Evolutionary conservation across 768 basidiomycete species (phyloP).

Genomic region (Lentinula aciculospora): DNA sequence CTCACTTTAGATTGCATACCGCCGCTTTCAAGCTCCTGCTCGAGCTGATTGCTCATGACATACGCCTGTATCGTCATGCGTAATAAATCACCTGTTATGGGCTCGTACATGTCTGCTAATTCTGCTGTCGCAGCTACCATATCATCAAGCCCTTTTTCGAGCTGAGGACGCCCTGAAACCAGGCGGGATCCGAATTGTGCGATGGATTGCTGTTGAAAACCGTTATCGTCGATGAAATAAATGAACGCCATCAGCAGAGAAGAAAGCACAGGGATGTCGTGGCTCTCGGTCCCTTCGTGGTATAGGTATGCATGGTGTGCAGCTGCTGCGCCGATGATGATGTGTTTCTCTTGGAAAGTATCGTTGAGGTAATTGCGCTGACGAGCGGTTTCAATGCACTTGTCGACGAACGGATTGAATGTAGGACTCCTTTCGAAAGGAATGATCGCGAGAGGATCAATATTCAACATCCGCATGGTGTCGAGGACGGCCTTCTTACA

Average conservation of each 20-base stretch:
- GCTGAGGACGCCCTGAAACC: background rate
- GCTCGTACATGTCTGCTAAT: background rate
- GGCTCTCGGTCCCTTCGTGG: background rate
- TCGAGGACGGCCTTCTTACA: slow-evolving; percentile 9
- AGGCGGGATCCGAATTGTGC: background rate
- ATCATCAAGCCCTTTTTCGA: slow-evolving; percentile 1
- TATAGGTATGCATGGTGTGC: background rate
- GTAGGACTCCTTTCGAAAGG: slow-evolving; percentile 10
- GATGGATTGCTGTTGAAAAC: background rate
- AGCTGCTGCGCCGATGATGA: background rate
- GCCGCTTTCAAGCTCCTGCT: background rate
- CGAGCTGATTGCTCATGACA: slow-evolving; percentile 10
- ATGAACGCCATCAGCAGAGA: background rate
- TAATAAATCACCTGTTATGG: slow-evolving; percentile 6
- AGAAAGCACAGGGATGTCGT: background rate
- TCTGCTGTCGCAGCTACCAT: background rate
- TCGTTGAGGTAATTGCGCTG: slow-evolving; percentile 4
- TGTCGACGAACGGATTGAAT: slow-evolving; percentile 3
- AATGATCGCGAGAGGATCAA: slow-evolving; percentile 5
- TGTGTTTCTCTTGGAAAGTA: slow-evolving; percentile 7
- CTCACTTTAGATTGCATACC: background rate
- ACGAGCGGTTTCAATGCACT: slow-evolving; percentile 8
- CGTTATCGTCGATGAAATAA: background rate
- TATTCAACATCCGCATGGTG: background rate
- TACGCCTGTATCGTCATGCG: slow-evolving; percentile 8